Evolutionary conservation across 1,284 basidiomycete species (phyloP), one percentile per base, ranked within the genome.

Genomic region (Mycosarcoma mackinlayi): DNA sequence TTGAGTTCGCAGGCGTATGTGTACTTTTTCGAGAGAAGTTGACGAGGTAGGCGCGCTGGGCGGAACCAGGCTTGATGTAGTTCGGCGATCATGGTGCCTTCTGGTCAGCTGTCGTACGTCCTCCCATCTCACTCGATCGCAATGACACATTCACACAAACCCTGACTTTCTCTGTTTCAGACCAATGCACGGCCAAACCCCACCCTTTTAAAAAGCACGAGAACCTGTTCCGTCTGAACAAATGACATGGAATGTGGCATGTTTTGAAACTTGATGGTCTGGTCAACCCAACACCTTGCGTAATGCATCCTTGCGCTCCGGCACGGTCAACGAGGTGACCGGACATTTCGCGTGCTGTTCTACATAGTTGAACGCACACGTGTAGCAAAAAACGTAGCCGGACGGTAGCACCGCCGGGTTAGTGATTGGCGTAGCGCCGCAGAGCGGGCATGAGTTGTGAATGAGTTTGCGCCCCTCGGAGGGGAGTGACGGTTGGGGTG

Each of bases 321-420:
- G 86, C 27, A 90, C 86, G 6, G 88, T 88, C 49, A 91, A 82
- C 47, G 92, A 86, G 49, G 94, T 96, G 71, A 98, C 89, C 57
- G 94, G 94, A 85, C 94, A 98, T 77, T 85, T 86, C 28, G 89
- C 88, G 60, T 89, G 85, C 78, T 89, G 88, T 82, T 92, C 88
- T 44, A 97, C 89, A 75, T 93, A 88, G 60, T 90, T 89, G 85
- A 91, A 90, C 50, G 91, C 90, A 84, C 95, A 98, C 38, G 91
- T 89, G 84, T 96, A 98, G 84, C 95, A 97, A 79, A 92, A 95
- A 8, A 97, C 92, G 86, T 94, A 97, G 41, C 96, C 94, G 27
- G 90, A 92, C 9, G 93, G 92, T 39, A 98, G 84, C 24, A 92
- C 91, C 16, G 93, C 94, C 30, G 94, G 91, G 80, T 98, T 98